phyloP scores from a whole-genome alignment of 805 yeast genomes.

The Clavispora vitiphila region DNA sequence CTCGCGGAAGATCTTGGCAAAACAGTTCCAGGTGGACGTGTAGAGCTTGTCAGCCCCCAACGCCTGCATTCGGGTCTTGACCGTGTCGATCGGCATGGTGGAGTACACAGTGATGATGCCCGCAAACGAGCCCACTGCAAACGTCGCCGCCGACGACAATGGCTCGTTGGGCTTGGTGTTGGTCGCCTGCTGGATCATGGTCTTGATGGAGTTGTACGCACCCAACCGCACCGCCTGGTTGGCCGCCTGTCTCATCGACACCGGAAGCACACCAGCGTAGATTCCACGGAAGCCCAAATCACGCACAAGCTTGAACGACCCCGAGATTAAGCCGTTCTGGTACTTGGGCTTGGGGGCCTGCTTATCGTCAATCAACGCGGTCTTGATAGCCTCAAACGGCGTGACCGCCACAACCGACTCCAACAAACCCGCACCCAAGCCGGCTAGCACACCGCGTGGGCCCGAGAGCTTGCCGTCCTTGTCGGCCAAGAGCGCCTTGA shows the following conservation, averaged over 20 bases:
- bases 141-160: constrained; percentile 72
- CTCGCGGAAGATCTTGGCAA: constrained; percentile 68
- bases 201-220: constrained; percentile 83
- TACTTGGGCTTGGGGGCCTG: constrained; percentile 74
- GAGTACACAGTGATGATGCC: constrained; percentile 87
- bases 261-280: constrained; percentile 88
- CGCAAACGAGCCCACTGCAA: constrained; percentile 84
- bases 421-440: constrained; percentile 93
- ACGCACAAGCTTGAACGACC: constrained; percentile 57
- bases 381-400: constrained; percentile 94
- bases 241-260: constrained; percentile 91
- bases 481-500: constrained; percentile 73
- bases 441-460: constrained; percentile 89
- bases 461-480: constrained; percentile 84
- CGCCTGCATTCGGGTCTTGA: constrained; percentile 96
- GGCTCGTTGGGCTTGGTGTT: constrained; percentile 67
- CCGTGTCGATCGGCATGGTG: constrained; percentile 94
- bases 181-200: constrained; percentile 65
- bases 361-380: constrained; percentile 92
- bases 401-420: constrained; percentile 94
- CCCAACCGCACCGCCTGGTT: constrained; percentile 94
- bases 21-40: constrained; percentile 75
- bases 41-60: constrained; percentile 71
- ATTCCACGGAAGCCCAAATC: constrained; percentile 83
- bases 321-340: constrained; percentile 56